Evolutionary conservation across 495 filamentous ascomycete genomes (phyloP), one percentile per base, ranked within the genome.

Genomic region (Rusavskia elegans): DNA sequence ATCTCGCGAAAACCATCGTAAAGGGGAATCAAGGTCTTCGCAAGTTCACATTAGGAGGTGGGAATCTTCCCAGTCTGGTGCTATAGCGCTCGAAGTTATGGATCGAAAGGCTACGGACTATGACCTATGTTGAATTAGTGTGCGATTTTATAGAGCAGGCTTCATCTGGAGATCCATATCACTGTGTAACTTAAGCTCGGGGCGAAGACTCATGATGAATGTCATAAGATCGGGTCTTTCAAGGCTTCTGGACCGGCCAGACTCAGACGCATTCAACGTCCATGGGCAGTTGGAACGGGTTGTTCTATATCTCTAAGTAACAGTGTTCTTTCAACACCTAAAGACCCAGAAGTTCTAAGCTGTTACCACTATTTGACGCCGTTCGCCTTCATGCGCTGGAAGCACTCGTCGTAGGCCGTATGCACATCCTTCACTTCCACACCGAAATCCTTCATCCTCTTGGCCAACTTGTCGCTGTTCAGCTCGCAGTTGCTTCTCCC

Each of bases 401-500:
- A 82, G 58, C 80, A 83, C 48, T 59, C 57, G 49, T 63, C 64
- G 56, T 81, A 82, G 27, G 78, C 79, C 58, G 78, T 73, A 55
- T 80, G 78, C 40, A 82, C 69, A 67, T 82, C 75, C 6, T 77
- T 78, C 35, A 82, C 68, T 49, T 70, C 66, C 50, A 72, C 78
- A 25, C 64, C 65, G 52, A 78, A 83, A 63, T 82, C 77, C 50
- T 66, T 70, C 49, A 82, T 64, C 68, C 80, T 81, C 46, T 61
- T 71, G 21, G 68, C 67, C 45, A 83, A 65, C 64, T 81, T 83
- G 21, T 72, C 73, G 20, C 75, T 75, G 60, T 82, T 78, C 21
- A 82, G 64, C 66, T 76, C 67, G 61, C 79, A 83, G 64, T 83
- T 83, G 58, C 73, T 78, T 35, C 79, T 74, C 20, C 72, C 78